phyloP scores from a whole-genome alignment of 176 grass and related monocot genomes.

The Zoysia pacifica region DNA sequence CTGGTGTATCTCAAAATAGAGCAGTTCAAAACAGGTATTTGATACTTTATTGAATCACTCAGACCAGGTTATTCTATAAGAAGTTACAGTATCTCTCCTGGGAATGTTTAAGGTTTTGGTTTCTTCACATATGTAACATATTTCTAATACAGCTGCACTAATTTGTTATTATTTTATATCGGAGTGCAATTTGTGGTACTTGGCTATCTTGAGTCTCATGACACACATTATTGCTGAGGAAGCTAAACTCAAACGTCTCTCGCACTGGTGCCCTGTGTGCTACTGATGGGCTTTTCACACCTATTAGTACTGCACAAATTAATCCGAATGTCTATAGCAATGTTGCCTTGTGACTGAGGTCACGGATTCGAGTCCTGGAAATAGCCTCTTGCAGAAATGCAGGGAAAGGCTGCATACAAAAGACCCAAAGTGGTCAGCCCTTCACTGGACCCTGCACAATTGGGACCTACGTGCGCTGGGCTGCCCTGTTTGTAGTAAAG shows the following conservation, averaged over 20 bases:
- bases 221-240: background rate
- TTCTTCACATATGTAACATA: slow-evolving; percentile 8
- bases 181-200: background rate
- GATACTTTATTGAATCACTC: slow-evolving; percentile 10
- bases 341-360: background rate
- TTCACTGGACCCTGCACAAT: no score
- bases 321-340: slow-evolving; percentile 4
- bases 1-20: slow-evolving; percentile 66
- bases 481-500: no score
- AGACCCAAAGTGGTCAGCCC: no score
- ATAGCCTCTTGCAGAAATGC: no score
- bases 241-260: slow-evolving; percentile 10
- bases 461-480: no score
- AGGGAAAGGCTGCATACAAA: no score
- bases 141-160: background rate
- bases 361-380: no score
- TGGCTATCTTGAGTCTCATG: background rate
- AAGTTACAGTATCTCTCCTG: background rate
- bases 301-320: slow-evolving; percentile 5
- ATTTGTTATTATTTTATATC: background rate
- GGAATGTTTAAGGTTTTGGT: background rate
- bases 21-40: slow-evolving; percentile 73
- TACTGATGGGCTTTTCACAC: slow-evolving; percentile 10
- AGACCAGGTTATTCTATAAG: background rate
- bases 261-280: background rate